Evolutionary conservation across 805 yeast genomes (phyloP), one percentile per base, ranked within the genome.

Genomic region (Komagataella pastoris): DNA sequence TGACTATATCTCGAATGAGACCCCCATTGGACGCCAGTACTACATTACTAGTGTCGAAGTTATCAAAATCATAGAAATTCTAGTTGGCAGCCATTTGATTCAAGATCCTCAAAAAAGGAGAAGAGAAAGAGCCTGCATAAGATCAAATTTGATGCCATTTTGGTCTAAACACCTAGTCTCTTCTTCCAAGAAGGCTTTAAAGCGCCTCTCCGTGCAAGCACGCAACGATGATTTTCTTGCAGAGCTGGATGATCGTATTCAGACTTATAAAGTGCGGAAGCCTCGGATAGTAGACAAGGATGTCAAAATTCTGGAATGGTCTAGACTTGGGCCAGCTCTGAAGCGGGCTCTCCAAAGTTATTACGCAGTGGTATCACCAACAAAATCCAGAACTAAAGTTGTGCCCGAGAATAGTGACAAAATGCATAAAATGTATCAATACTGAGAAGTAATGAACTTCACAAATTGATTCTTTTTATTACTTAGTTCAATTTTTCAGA

Each of bases 221-320:
- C 7, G 12, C 36, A 24, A 24, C 36, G 36, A 24, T 10, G 36
- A 70, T 54, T 71, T 69, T 57, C 66, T 80, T 54, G 64, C 70
- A 17, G 84, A 80, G 55, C 67, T 81, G 54, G 85, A 85, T 2
- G 77, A 77, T 54, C 68, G 86, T 60, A 80, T 81, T 21, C 80
- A 80, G 83, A 75, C 75, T 18, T 81, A 81, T 60, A 79, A 76
- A 53, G 65, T 70, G 30, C 71, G 85, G 58, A 80, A 79, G 58
- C 87, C 86, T 24, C 69, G 86, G 57, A 85, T 85, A 1, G 80
- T 81, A 63, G 85, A 81, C 59, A 81, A 81, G 63, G 85, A 79
- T 57, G 84, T 81, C 44, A 64, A 85, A 47, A 80, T 81, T 47
- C 63, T 81, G 55, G 70, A 74, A 52, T 81, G 86, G 86, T 78